Evolutionary conservation across 345 rosid genomes (phyloP), one percentile per base, ranked within the genome.

Genomic region (Gynandropsis gynandra): DNA sequence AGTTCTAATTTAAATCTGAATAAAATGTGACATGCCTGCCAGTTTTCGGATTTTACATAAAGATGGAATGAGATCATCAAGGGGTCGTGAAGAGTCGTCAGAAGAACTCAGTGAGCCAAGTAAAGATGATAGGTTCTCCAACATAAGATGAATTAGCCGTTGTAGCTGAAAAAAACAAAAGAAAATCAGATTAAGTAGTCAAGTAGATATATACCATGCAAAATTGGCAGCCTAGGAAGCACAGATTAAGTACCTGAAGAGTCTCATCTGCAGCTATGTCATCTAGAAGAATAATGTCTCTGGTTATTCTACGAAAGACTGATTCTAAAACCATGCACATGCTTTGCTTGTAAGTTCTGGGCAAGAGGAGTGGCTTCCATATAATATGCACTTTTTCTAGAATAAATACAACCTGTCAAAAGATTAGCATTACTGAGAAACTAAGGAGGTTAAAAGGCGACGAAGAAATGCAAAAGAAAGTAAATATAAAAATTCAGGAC

Each of bases 181-280:
- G 55, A 48, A 52, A 39, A 11, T 41, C 31, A 10, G 11, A n/a
- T 8, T 50, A 37, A 40, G 35, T 16, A 60, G 17, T 33, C 46
- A 11, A 4, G 18, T 48, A 42, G 13, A 49, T 17, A 42, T 24
- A 34, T 59, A 34, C 13, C 20, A 42, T 35, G 16, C 35, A 35
- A 19, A 54, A 59, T 5, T 37, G n/a, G 17, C 36, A 33, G 24
- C 29, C 47, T 13, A 52, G 17, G 42, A 31, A 43, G 44, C 50
- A 51, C 42, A 47, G 46, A 12, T 24, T 2, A 5, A 24, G 5
- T 55, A 83, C 98, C 90, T 83, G 88, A 52, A 85, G 72, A 49
- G 98, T 87, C 74, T 92, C 98, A 54, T 92, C 98, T 9, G 98
- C 97, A 19, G 98, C 97, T 76, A 92, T 77, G 65, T 92, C 98